A percentile compares a stretch with the other conserved stretches of the same genome.
These are phyloP conservation scores for Sarcodon sp. DNA, from an alignment of 768 basidiomycete genomes.

Conservation along the genomic window DNA sequence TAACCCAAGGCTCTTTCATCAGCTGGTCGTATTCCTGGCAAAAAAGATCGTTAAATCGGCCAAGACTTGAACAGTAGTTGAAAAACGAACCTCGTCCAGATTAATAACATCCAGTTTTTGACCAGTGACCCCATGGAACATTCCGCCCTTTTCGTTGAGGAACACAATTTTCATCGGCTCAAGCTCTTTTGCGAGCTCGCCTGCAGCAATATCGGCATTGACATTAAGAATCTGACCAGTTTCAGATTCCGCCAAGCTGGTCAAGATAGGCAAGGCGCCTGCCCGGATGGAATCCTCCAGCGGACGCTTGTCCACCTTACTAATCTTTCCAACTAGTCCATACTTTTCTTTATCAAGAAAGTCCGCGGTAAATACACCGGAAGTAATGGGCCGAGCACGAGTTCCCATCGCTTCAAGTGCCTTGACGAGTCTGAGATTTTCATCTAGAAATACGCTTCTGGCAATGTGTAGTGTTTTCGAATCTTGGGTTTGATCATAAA, in stretches of 20 bases:
- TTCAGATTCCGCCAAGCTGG: constrained; percentile 84
- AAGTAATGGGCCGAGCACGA: constrained; percentile 94
- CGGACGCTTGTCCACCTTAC: constrained; percentile 88
- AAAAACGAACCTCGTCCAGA: constrained; percentile 69
- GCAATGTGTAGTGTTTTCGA: constrained; percentile 91
- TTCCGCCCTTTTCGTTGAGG: constrained; percentile 94
- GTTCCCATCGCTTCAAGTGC: constrained; percentile 93
- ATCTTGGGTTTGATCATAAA: constrained; percentile 31
- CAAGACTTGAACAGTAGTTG: neutral
- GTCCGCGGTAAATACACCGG: constrained; percentile 95
- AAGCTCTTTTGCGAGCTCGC: constrained; percentile 93
- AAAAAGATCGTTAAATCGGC: neutral
- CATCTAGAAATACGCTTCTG: constrained; percentile 91
- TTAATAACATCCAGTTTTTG: constrained; percentile 96
- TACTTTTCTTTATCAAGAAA: constrained; percentile 94
- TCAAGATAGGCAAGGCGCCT: constrained; percentile 91
- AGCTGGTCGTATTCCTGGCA: constrained; percentile 84
- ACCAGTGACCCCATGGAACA: constrained; percentile 95
- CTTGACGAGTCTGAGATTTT: constrained; percentile 89
- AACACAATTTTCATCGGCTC: constrained; percentile 99
- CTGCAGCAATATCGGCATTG: constrained; percentile 97
- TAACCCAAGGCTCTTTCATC: constrained; percentile 99
- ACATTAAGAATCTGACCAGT: constrained; percentile 99
- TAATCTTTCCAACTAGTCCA: constrained; percentile 91
- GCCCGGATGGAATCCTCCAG: constrained; percentile 95